These are phyloP conservation scores for Saccharomyces hybrid DNA, from an alignment of 1,139 yeast species.

Conservation along the genomic window DNA sequence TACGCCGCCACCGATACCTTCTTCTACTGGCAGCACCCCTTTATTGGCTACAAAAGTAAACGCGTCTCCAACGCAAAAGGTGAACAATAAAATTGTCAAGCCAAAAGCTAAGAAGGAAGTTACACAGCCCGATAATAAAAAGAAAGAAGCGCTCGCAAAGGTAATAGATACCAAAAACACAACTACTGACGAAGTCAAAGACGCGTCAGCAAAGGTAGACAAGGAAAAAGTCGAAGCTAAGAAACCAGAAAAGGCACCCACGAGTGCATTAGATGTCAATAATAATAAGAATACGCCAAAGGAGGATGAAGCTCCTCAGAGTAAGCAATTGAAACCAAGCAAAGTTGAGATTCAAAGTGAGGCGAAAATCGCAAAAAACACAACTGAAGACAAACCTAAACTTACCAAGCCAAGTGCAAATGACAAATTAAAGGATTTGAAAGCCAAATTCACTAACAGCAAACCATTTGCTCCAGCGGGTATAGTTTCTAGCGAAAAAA, in stretches of 20 bases:
- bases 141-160: not conserved
- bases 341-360: not conserved
- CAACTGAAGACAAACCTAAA: not conserved
- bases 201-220: not conserved
- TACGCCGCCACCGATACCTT: not conserved
- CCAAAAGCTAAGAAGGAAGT: not conserved
- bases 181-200: not conserved
- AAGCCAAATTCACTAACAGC: slow-evolving; percentile 3
- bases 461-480: slow-evolving; percentile 1
- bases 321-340: not conserved
- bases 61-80: not conserved
- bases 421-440: slow-evolving; percentile 13
- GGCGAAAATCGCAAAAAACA: not conserved
- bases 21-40: not conserved
- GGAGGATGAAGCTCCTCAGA: slow-evolving; percentile 1
- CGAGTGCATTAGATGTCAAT: not conserved
- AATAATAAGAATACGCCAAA: not conserved
- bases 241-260: not conserved
- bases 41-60: not conserved
- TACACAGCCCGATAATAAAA: not conserved
- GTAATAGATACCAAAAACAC: not conserved
- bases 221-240: not conserved
- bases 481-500: slow-evolving; percentile 7
- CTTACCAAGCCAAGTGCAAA: not conserved
- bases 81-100: not conserved